Conservation (phyloP, 805 yeast genomes). For the Candida coquimbonensis region DNA sequence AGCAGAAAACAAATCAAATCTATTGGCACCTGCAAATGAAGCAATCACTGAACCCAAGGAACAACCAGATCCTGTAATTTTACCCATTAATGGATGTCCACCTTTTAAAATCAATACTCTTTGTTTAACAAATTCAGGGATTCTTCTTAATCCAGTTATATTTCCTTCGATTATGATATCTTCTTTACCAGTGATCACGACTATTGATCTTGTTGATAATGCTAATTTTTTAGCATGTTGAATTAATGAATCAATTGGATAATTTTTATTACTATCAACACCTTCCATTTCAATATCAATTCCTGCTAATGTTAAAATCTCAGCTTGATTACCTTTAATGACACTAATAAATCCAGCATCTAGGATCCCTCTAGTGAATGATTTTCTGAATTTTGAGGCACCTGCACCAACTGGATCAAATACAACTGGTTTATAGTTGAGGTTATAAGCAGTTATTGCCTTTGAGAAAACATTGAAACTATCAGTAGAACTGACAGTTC, state of each 20-base stretch:
- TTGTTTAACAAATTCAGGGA: slow-evolving; percentile 19
- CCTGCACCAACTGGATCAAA: slow-evolving; percentile 95
- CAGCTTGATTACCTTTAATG: slow-evolving; percentile 85
- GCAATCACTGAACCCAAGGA: slow-evolving; percentile 70
- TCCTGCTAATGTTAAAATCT: slow-evolving; percentile 57
- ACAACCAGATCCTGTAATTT: slow-evolving; percentile 79
- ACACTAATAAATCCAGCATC: slow-evolving; percentile 54
- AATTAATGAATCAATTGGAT: slow-evolving; percentile 21
- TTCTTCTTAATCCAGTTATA: slow-evolving; percentile 19
- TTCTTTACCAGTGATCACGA: slow-evolving; percentile 61
- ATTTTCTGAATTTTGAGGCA: slow-evolving; percentile 56
- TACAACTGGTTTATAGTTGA: slow-evolving; percentile 51
- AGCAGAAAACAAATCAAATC: slow-evolving; percentile 7
- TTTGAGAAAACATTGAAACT: slow-evolving; percentile 23
- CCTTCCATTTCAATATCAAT: slow-evolving; percentile 51
- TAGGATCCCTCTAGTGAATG: slow-evolving; percentile 41
- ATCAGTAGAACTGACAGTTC: slow-evolving; percentile 42
- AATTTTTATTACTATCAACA: slow-evolving; percentile 45
- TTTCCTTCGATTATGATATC: slow-evolving; percentile 48
- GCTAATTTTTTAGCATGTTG: slow-evolving; percentile 45
- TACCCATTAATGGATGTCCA: slow-evolving; percentile 56
- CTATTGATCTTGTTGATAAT: slow-evolving; percentile 43
- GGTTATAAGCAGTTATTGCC: slow-evolving; percentile 57
- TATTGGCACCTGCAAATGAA: slow-evolving; percentile 25
- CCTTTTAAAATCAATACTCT: slow-evolving; percentile 37